These are phyloP conservation scores for Colletotrichum musae DNA, from an alignment of 2,329 filamentous ascomycete species.

Conservation along the genomic window DNA sequence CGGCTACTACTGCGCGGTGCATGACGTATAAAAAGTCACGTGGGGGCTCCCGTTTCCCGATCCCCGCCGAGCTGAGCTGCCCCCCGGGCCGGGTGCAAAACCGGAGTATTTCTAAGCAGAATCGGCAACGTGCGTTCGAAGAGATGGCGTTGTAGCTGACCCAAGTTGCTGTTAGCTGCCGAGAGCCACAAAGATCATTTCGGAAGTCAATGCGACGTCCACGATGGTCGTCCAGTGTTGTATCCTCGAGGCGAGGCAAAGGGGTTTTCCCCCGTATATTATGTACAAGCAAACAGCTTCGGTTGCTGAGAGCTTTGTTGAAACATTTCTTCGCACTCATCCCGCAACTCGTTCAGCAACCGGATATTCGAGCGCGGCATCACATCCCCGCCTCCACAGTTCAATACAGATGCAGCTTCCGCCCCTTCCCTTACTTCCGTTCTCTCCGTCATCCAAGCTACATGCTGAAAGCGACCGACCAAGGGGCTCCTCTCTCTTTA, in stretches of 20 bases:
- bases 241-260: slow-evolving; percentile 9
- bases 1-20: slow-evolving; percentile 1
- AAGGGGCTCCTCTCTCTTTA: slow-evolving; percentile 40
- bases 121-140: slow-evolving; percentile 3
- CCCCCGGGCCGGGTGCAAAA: slow-evolving; percentile 1
- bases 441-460: slow-evolving; percentile 39
- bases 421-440: slow-evolving; percentile 8
- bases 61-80: slow-evolving; percentile 21
- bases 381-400: slow-evolving; percentile 2
- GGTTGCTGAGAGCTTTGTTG: slow-evolving; percentile 29
- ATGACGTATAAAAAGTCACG: slow-evolving; percentile 42
- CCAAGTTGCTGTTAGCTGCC: too few relatives aligned
- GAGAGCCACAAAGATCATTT: too few relatives aligned
- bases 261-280: slow-evolving; percentile 32
- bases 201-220: too few relatives aligned
- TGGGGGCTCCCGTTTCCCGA: slow-evolving; percentile 6
- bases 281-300: slow-evolving; percentile 38
- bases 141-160: neutral
- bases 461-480: slow-evolving; percentile 42
- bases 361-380: slow-evolving; percentile 19
- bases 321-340: slow-evolving; percentile 17
- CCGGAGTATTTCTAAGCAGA: slow-evolving; percentile 23
- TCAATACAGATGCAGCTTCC: slow-evolving; percentile 21
- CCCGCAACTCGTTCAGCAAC: slow-evolving; percentile 1
- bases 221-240: neutral